phyloP scores from a whole-genome alignment of 2,329 filamentous ascomycete species.

The Gliomastix tumulicola region DNA sequence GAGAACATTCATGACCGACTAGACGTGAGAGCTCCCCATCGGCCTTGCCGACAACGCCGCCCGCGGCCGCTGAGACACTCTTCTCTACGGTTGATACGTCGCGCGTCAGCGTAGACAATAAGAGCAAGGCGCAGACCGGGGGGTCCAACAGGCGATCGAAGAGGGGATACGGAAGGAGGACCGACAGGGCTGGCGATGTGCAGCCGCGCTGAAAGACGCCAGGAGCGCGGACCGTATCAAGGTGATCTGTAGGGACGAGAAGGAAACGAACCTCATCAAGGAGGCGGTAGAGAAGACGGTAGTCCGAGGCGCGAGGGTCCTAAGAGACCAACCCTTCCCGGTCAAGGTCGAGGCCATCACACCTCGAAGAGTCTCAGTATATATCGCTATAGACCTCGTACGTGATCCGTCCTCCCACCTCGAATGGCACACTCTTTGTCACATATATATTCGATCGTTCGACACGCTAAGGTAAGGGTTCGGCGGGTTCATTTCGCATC shows the following conservation, averaged over 20 bases:
- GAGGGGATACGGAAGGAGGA: background rate
- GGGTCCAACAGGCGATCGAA: background rate
- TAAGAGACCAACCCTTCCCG: conserved; percentile 13
- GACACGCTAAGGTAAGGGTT: too few relatives aligned
- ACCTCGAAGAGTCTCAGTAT: too few relatives aligned
- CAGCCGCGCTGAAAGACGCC: background rate
- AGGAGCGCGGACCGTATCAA: background rate
- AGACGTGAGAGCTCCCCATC: background rate
- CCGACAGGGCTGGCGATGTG: background rate
- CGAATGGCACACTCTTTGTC: too few relatives aligned
- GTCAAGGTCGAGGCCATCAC: conserved; percentile 16
- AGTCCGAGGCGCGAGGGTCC: conserved; percentile 9
- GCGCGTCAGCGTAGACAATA: too few relatives aligned
- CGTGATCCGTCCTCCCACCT: too few relatives aligned
- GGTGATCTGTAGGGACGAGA: background rate
- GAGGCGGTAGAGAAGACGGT: background rate
- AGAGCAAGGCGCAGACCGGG: too few relatives aligned
- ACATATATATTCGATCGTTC: too few relatives aligned
- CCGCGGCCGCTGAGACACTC: too few relatives aligned
- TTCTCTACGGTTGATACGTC: too few relatives aligned
- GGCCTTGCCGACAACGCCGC: too few relatives aligned
- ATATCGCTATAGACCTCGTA: too few relatives aligned
- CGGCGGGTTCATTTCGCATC: too few relatives aligned
- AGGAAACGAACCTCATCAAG: background rate
- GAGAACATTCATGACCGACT: background rate